These are phyloP conservation scores for Sugiyamaella novakii DNA, from an alignment of 1,139 yeast species.

Conservation along the genomic window DNA sequence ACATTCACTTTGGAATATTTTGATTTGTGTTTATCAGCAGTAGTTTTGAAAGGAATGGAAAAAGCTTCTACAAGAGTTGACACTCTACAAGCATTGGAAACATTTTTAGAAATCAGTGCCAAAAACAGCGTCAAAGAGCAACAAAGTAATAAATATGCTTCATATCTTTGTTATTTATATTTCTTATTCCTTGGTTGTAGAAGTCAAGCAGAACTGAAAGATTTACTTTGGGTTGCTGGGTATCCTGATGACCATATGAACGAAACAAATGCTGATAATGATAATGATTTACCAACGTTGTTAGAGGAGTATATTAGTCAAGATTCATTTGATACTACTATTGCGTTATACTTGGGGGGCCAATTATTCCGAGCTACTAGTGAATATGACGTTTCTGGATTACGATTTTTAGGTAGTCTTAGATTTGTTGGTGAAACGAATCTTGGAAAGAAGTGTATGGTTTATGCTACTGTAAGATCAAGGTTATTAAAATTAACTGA, in stretches of 20 bases:
- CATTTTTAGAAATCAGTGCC: constrained; percentile 53
- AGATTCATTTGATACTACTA: constrained; percentile 47
- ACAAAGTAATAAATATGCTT: constrained; percentile 26
- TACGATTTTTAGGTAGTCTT: constrained; percentile 56
- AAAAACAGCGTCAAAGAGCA: constrained; percentile 34
- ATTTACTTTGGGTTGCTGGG: constrained; percentile 52
- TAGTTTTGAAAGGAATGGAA: constrained; percentile 64
- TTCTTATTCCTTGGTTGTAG: constrained; percentile 57
- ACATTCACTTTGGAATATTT: constrained; percentile 50
- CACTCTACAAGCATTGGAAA: constrained; percentile 55
- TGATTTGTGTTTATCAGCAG: constrained; percentile 56
- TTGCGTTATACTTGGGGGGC: constrained; percentile 57
- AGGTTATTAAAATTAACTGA: constrained; percentile 29
- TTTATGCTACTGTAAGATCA: constrained; percentile 33
- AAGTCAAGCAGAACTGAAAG: constrained; percentile 52
- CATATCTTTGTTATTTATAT: constrained; percentile 51
- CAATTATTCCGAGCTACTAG: constrained; percentile 53
- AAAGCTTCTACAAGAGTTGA: constrained; percentile 61
- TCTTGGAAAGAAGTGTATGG: constrained; percentile 34
- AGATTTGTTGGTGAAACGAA: constrained; percentile 43
- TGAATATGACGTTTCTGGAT: constrained; percentile 54
- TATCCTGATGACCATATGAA: constrained; percentile 43
- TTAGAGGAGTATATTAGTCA: constrained; percentile 54
- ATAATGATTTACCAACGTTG: constrained; percentile 50
- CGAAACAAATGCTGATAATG: constrained; percentile 37